These are phyloP conservation scores for grape (Vitis vinifera) DNA, from an alignment of 164 flowering plant genomes.

Conservation along the genomic window ASM3070453v1 NC_081818.1:28911501-28912000, in stretches of 20 bases:
- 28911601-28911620: slow-evolving; percentile 17
- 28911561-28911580: background rate
- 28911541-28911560: background rate
- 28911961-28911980: slow-evolving; percentile 5
- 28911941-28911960: slow-evolving; percentile 84
- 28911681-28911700: slow-evolving; percentile 66
- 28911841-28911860: slow-evolving; percentile 54
- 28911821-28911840: slow-evolving; percentile 4
- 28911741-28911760: slow-evolving; percentile 81
- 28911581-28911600: background rate
- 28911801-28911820: background rate
- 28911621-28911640: slow-evolving; percentile 78
- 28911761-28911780: slow-evolving; percentile 69
- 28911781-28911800: background rate
- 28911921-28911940: slow-evolving; percentile 62
- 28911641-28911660: slow-evolving; percentile 63
- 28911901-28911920: slow-evolving; percentile 94
- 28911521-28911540: background rate
- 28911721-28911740: slow-evolving; percentile 75
- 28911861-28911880: slow-evolving; percentile 84
- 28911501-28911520: background rate
- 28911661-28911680: slow-evolving; percentile 46
- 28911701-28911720: slow-evolving; percentile 39
- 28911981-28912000: background rate
- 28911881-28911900: slow-evolving; percentile 88